Evolutionary conservation across 768 basidiomycete species (phyloP), one percentile per base, ranked within the genome.

Genomic region (Leccinum olivaceopallidum): DNA sequence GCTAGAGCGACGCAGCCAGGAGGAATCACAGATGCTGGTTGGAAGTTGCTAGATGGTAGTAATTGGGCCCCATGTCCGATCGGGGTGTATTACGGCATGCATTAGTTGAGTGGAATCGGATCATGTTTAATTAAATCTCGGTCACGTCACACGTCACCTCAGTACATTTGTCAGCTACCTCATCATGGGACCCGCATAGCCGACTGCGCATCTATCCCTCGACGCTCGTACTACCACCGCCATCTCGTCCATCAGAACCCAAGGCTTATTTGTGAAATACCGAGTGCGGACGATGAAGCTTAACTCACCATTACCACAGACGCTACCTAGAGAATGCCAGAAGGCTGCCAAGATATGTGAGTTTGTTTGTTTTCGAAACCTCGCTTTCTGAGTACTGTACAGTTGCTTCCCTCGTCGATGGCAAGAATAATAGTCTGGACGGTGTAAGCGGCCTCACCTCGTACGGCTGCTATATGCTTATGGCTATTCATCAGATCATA

Each of bases 291-390:
- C 62, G 5, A 83, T 83, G 81, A 83, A 84, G 63, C 66, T 83
- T 34, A 81, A 76, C 58, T 80, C 79, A 1, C 81, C 82, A 24
- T 69, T 83, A 53, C 82, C 82, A 28, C 80, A 86, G 61, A 60
- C 71, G 4, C 78, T 96, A 39, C 84, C 85, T 13, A 94, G 91
- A 58, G 94, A 97, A 77, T 94, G 92, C 68, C 74, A 78, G 53
- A 97, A 96, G 73, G 94, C 94, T 26, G 85, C 91, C 9, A 92
- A 88, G 69, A 97, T 95, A 60, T 87, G 93, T 92, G 63, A 57
- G 88, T 67, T 56, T 44, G 18, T 8, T 58, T 44, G 36, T 47
- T 47, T 56, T 20, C 20, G 30, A 7, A 22, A 39, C 13, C 34
- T 7, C 4, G 22, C 58, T 32, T 48, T 20, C 57, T 67, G 48